Conservation (phyloP, 768 basidiomycete genomes). For the Suillus lakei region DNA sequence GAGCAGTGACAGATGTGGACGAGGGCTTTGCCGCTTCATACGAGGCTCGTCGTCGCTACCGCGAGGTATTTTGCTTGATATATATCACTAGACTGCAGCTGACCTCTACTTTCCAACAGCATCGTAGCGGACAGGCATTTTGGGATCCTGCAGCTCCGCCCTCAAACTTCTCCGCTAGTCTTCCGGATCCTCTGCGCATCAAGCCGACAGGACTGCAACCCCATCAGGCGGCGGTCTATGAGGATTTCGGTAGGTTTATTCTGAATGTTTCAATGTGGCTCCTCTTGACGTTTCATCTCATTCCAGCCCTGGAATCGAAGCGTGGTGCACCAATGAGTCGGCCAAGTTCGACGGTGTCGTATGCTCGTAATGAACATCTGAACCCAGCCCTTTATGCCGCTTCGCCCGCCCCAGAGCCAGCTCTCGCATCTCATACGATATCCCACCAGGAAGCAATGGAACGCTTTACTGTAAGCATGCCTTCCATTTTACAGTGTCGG, state of each 20-base stretch:
- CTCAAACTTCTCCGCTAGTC: constrained; percentile 67
- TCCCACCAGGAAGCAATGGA: constrained; percentile 88
- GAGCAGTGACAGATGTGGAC: constrained; percentile 91
- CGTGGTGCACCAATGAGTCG: constrained; percentile 57
- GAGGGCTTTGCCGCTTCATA: constrained; percentile 85
- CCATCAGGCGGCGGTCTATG: constrained; percentile 88
- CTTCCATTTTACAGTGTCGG: constrained; percentile 31
- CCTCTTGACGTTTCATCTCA: constrained; percentile 14
- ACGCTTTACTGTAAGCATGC: constrained; percentile 69
- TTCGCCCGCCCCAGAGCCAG: constrained; percentile 67
- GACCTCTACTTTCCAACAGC: constrained; percentile 39
- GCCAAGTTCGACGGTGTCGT: constrained; percentile 74
- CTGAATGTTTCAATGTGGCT: constrained; percentile 7
- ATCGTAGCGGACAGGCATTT: constrained; percentile 76
- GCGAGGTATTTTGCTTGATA: constrained; percentile 60
- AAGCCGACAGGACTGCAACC: constrained; percentile 81
- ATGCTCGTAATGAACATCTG: constrained; percentile 51
- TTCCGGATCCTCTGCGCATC: constrained; percentile 91
- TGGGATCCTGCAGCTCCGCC: constrained; percentile 84
- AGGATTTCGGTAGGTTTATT: constrained; percentile 78
- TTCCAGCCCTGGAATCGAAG: constrained; percentile 58
- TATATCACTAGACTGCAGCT: background rate
- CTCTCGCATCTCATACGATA: constrained; percentile 46
- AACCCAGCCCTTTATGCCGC: constrained; percentile 54
- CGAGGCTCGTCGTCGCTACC: constrained; percentile 81